Evolutionary conservation across 2,329 filamentous ascomycete species (phyloP).

Genomic region (Alternaria rosae): DNA sequence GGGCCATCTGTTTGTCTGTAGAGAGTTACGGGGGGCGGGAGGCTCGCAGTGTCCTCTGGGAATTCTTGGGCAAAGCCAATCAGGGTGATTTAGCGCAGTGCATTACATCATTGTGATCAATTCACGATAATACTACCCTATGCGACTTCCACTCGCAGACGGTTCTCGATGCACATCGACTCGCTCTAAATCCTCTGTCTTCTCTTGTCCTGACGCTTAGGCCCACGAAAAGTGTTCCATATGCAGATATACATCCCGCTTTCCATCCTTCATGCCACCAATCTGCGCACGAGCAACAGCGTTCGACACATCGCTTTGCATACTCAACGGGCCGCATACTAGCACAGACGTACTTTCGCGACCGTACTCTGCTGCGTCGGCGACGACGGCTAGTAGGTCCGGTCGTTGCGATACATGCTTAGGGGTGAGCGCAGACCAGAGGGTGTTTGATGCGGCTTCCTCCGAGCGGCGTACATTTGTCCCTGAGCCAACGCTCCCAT

Average conservation of each 20-base stretch:
- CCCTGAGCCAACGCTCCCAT: not conserved
- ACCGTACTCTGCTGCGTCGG: slow-evolving; percentile 18
- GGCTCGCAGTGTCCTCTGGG: not conserved
- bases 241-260: slow-evolving; percentile 53
- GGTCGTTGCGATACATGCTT: slow-evolving; percentile 44
- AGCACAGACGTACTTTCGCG: slow-evolving; percentile 44
- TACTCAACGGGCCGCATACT: slow-evolving; percentile 55
- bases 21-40: not conserved
- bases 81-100: not conserved
- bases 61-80: not conserved
- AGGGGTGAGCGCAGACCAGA: slow-evolving; percentile 12
- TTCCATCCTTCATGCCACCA: slow-evolving; percentile 26
- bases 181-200: not conserved
- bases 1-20: not conserved
- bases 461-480: not conserved
- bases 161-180: not conserved
- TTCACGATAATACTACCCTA: not conserved
- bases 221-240: slow-evolving; percentile 54
- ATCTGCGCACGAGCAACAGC: slow-evolving; percentile 51
- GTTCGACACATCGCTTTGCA: slow-evolving; percentile 59
- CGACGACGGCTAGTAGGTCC: slow-evolving; percentile 39
- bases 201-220: not conserved
- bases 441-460: not conserved
- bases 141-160: not conserved
- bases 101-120: not conserved